Evolutionary conservation across 2,329 filamentous ascomycete species (phyloP).

Genomic region (Xylariaceae sp.): DNA sequence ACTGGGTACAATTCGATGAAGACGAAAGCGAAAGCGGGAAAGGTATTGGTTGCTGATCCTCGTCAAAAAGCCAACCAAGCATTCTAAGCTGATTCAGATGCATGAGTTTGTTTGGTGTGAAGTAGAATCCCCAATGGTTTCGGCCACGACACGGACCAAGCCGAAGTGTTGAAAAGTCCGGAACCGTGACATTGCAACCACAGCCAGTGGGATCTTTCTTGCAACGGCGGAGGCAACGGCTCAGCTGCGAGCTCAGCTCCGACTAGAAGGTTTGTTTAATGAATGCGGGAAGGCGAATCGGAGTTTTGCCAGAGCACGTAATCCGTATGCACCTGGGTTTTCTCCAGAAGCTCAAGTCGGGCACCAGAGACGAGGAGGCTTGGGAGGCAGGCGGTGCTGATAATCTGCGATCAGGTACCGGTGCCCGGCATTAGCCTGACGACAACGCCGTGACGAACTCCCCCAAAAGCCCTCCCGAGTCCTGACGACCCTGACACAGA

Average conservation of each 20-base stretch:
- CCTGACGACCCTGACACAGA: no score
- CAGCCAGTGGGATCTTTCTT: no score
- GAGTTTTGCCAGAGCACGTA: conserved; percentile 14
- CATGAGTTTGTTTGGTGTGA: no score
- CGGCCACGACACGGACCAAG: not conserved
- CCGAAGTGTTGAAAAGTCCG: conserved; percentile 1
- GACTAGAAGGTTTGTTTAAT: not conserved
- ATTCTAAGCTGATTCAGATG: not conserved
- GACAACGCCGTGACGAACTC: no score
- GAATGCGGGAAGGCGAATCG: conserved; percentile 13
- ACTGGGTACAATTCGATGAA: no score
- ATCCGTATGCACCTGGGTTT: conserved; percentile 7
- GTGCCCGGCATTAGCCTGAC: conserved; percentile 7
- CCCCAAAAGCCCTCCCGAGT: no score
- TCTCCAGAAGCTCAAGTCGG: no score
- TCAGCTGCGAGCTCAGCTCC: not conserved
- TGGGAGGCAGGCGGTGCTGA: conserved; percentile 15
- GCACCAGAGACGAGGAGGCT: no score
- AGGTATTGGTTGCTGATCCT: no score
- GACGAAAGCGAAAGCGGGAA: no score
- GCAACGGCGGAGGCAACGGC: not conserved
- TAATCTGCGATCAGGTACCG: conserved; percentile 10
- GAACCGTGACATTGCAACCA: not conserved
- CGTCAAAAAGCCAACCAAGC: not conserved
- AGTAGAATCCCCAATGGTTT: no score